Base-by-base conservation (phyloP, 331 rosid genomes). In the Erythrophleum ivorense region DNA sequence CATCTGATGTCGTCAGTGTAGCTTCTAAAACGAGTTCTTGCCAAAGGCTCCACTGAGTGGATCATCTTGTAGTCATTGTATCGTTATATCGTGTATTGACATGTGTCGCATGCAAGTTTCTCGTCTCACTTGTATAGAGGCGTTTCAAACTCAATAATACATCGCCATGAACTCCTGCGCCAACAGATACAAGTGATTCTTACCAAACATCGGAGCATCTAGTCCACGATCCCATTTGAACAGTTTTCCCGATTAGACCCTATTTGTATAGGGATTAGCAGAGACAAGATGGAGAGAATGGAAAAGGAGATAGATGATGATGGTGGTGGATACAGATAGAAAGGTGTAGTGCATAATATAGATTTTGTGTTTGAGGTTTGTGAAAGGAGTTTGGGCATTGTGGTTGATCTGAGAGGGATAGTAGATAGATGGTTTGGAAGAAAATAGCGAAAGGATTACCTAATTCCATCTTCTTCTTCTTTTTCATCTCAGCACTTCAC, bases 91-190 rank as follows among this genome's bases (percentile, higher is more conserved):
- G 77, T 73, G 49, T 86, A 86, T 4, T n/a, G 11, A 0, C 67
- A 53, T 1, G 84, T 80, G 31, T 3, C 36, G 21, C 41, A 55
- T 0, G 81, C 86, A 0, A 86, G 86, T 0, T 54, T 63, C 79
- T 80, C 82, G 12, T 83, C 84, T 84, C 86, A 86, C 0, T 2
- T 54, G 3, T 3, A 31, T 0, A 3, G 10, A 0, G 88, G 86
- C 0, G n/a, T n/a, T n/a, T 19, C 88, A 13, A 12, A 82, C 55
- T 84, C 86, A 86, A 16, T 82, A 79, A 48, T 86, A 86, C 10
- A 82, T 73, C 16, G 65, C 55, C 1, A 86, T 4, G 65, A 86
- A 79, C 69, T 86, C 88, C 0, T 62, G 75, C 3, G 34, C 58
- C 8, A 79, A n/a, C 5, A 8, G 12, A 0, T 29, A 31, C 41